Evolutionary conservation across 257 asterid species (phyloP).

Genomic region (Solanum rostratum): DNA sequence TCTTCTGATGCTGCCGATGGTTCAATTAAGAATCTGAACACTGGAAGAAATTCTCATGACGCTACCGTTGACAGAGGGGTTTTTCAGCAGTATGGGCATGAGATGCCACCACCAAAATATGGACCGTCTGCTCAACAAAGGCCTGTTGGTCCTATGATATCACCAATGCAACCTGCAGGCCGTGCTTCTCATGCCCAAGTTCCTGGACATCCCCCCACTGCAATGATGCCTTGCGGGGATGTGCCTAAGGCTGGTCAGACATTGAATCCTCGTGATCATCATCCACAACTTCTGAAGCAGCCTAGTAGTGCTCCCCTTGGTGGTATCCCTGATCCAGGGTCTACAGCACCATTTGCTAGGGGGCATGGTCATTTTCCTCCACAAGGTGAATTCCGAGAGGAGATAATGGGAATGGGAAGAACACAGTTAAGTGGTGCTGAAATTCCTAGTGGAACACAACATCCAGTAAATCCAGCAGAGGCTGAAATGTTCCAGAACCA

Average conservation of each 20-base stretch:
- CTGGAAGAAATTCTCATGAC: background rate
- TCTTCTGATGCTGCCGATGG: slow-evolving; percentile 16
- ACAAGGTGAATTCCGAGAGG: slow-evolving; percentile 35
- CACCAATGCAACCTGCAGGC: slow-evolving; percentile 3
- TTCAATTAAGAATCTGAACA: background rate
- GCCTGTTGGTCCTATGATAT: slow-evolving; percentile 13
- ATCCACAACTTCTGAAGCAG: slow-evolving; percentile 8
- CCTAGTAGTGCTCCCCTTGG: slow-evolving; percentile 9
- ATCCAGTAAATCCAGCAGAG: slow-evolving; percentile 23
- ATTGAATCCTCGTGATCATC: slow-evolving; percentile 22
- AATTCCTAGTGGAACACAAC: slow-evolving; percentile 30
- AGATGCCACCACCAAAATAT: slow-evolving; percentile 17
- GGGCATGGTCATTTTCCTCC: slow-evolving; percentile 33
- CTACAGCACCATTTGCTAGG: slow-evolving; percentile 23
- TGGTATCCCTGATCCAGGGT: slow-evolving; percentile 11
- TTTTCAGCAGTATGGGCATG: slow-evolving; percentile 15
- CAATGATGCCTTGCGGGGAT: slow-evolving; percentile 27
- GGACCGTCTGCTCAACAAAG: slow-evolving; percentile 10
- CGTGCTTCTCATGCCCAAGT: slow-evolving; percentile 14
- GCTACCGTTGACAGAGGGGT: background rate
- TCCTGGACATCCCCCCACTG: slow-evolving; percentile 23
- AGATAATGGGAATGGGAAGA: slow-evolving; percentile 27
- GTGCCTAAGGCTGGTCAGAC: slow-evolving; percentile 27
- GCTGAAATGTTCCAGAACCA: slow-evolving; percentile 27
- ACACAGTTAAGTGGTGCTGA: slow-evolving; percentile 35